These are phyloP conservation scores for Trichoderma sp. DNA, from an alignment of 2,329 filamentous ascomycete genomes.

Conservation along the genomic window DNA sequence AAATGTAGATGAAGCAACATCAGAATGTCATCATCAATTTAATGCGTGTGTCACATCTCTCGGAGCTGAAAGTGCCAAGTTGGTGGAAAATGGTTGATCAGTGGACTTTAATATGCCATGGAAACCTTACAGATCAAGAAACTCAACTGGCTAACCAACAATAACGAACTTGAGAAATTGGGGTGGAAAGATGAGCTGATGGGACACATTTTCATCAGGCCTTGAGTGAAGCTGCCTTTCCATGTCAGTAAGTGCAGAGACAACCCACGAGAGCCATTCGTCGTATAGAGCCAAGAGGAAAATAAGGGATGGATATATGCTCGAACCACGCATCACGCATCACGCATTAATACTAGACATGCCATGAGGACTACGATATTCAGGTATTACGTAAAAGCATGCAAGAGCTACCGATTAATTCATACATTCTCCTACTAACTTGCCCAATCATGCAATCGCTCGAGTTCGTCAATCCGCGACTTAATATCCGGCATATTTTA, in stretches of 20 bases:
- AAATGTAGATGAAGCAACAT: background rate
- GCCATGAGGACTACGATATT: background rate
- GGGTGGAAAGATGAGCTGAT: background rate
- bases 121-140: background rate
- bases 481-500: background rate
- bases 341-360: too few relatives aligned
- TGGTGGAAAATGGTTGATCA: background rate
- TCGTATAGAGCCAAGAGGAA: background rate
- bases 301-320: background rate
- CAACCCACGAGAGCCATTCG: background rate
- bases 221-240: background rate
- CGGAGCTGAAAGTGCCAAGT: background rate
- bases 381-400: background rate
- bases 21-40: background rate
- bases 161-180: background rate
- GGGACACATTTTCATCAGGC: background rate
- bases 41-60: too few relatives aligned
- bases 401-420: background rate
- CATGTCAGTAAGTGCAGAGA: too few relatives aligned
- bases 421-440: background rate
- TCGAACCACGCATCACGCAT: background rate
- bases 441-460: background rate
- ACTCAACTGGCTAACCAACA: background rate
- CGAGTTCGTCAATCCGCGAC: background rate
- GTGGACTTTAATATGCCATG: background rate